Base-by-base conservation (phyloP, 495 filamentous ascomycete species). In the Apiosordaria backusii region DNA sequence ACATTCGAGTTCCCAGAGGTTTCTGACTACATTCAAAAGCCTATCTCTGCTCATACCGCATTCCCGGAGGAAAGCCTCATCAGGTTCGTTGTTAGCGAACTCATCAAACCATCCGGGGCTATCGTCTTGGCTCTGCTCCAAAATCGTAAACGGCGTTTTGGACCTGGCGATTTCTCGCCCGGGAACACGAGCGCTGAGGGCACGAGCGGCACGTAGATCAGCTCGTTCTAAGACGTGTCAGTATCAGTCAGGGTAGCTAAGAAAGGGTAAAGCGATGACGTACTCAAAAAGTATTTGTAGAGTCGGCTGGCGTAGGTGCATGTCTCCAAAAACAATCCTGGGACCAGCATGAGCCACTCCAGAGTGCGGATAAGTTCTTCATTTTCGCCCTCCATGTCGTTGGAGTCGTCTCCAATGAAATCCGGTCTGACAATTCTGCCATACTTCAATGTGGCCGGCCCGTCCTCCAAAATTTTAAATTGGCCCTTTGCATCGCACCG, bases 271-370 rank as follows among this genome's bases (percentile, higher is more conserved):
- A 6, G 21, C 4, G 59, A 54, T 35, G 18, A 79, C 88, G 80
- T 82, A 93, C 91, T 84, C 52, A 92, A 78, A 58, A 92, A 87
- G 60, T 83, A 83, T 72, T 89, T 89, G 77, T 96, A 92, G 40
- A 93, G 81, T 69, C 85, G 77, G 29, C 84, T 81, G 45, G 90
- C 88, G 50, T 85, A 82, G 18, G 79, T 68, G 76, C 93, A 92
- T 3, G 92, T 89, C 65, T 90, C 83, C 26, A 80, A 74, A 83
- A 90, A 92, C 63, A 91, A 81, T 1, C 84, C 88, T 25, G 90
- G 87, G 16, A 92, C 81, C 57, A 89, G 79, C 66, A 90, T 76
- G 73, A 92, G 88, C 95, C 95, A 99, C 70, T 96, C 90, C 63
- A 97, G 75, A 62, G 89, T 87, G 50, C 88, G 84, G 60, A 97